A percentile compares a stretch with the other conserved stretches of the same genome.
Conservation (phyloP, 2,329 filamentous ascomycete genomes). For the Cordyceps cateniannulata region DNA sequence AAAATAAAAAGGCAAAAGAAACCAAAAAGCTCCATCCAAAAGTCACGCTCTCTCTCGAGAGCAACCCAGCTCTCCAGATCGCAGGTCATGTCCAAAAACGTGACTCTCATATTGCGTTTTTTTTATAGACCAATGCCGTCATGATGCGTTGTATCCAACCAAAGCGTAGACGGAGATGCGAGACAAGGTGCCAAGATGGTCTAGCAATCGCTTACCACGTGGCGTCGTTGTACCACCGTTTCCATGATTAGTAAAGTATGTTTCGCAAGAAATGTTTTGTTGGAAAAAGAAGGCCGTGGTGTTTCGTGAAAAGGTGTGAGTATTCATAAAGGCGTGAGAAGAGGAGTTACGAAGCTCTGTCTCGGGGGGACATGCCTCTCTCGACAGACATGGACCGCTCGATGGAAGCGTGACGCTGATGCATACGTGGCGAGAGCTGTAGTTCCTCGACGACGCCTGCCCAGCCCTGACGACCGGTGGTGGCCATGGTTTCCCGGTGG, state of each 20-base stretch:
- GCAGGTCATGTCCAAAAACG: neutral
- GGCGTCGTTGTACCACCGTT: neutral
- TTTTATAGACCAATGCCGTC: neutral
- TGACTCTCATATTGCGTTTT: neutral
- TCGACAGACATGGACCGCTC: constrained; percentile 51
- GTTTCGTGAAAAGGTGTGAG: neutral
- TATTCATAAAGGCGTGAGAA: neutral
- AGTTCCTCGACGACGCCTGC: constrained; percentile 57
- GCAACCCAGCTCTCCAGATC: neutral
- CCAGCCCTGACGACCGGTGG: constrained; percentile 50
- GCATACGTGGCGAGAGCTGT: constrained; percentile 53
- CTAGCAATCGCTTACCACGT: neutral
- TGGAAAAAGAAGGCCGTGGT: neutral
- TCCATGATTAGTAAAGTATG: constrained; percentile 2
- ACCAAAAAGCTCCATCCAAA: neutral
- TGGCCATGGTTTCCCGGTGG: constrained; percentile 41
- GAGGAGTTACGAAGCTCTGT: neutral
- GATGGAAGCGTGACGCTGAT: constrained; percentile 56
- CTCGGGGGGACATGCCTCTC: constrained; percentile 26
- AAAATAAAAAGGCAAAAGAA: neutral
- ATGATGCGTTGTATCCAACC: neutral
- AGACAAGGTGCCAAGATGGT: neutral
- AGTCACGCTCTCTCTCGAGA: neutral
- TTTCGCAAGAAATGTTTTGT: neutral
- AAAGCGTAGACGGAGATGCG: neutral